phyloP scores from a whole-genome alignment of 805 yeast genomes.

The Cyberlindnera subsufficiens region DNA sequence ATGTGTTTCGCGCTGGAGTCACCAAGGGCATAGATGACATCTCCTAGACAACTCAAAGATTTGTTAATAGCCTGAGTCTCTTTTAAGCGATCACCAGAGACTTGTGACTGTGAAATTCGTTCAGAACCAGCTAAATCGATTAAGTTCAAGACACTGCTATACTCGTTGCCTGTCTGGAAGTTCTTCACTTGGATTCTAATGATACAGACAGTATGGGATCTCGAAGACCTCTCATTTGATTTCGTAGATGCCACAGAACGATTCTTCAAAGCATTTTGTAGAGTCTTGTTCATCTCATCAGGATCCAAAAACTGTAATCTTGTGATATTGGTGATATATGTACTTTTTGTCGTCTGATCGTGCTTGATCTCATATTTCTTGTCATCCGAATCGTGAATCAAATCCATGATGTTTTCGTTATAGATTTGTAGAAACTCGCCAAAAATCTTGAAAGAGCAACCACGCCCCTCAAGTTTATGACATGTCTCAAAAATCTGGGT shows the following conservation, averaged over 20 bases:
- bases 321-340: slow-evolving; percentile 57
- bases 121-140: slow-evolving; percentile 96
- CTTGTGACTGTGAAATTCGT: slow-evolving; percentile 68
- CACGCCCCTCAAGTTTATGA: slow-evolving; percentile 38
- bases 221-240: slow-evolving; percentile 78
- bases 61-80: slow-evolving; percentile 90
- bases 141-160: slow-evolving; percentile 64
- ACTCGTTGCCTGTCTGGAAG: slow-evolving; percentile 37
- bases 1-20: slow-evolving; percentile 52
- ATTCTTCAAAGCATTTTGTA: slow-evolving; percentile 50
- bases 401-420: slow-evolving; percentile 74
- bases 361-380: slow-evolving; percentile 67
- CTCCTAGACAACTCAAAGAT: slow-evolving; percentile 83
- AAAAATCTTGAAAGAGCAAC: slow-evolving; percentile 55
- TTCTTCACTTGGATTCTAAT: slow-evolving; percentile 55
- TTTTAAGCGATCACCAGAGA: slow-evolving; percentile 68
- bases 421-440: slow-evolving; percentile 89
- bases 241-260: slow-evolving; percentile 79
- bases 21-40: slow-evolving; percentile 73
- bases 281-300: slow-evolving; percentile 41
- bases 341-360: slow-evolving; percentile 45
- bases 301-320: slow-evolving; percentile 40
- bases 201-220: slow-evolving; percentile 84
- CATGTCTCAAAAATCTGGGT: slow-evolving; percentile 60
- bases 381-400: slow-evolving; percentile 33